Evolutionary conservation across 2,329 filamentous ascomycete species (phyloP).

Genomic region (Colletotrichum sp.): DNA sequence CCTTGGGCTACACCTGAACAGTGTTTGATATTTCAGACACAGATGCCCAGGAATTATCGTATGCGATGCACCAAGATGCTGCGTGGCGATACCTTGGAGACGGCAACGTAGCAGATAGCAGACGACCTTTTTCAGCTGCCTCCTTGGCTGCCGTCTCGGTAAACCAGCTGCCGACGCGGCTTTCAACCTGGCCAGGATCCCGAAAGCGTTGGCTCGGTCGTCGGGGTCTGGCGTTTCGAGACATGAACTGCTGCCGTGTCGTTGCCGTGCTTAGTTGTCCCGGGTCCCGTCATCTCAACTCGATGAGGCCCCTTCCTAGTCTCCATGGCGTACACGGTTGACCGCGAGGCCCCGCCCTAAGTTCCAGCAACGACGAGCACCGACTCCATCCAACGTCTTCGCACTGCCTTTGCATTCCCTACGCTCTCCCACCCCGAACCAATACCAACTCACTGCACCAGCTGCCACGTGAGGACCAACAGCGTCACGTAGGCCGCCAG

Average conservation of each 20-base stretch:
- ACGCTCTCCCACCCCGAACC: not conserved
- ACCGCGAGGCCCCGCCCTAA: too few species aligned
- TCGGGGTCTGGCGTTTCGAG: not conserved
- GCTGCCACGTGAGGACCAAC: constrained; percentile 58
- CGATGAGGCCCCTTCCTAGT: not conserved
- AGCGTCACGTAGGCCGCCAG: constrained; percentile 62
- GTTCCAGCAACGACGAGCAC: not conserved
- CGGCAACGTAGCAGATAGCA: not conserved
- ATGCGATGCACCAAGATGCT: not conserved
- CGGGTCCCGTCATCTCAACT: not conserved
- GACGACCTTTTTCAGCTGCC: not conserved
- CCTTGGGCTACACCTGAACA: not conserved
- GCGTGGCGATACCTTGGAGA: not conserved
- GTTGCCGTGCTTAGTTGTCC: not conserved
- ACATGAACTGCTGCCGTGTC: not conserved
- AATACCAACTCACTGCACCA: constrained; percentile 30
- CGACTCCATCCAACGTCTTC: not conserved
- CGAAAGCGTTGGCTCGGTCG: not conserved
- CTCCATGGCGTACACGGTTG: too few species aligned
- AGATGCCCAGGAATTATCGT: not conserved
- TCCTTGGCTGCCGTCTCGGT: not conserved
- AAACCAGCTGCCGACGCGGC: not conserved
- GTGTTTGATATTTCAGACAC: not conserved
- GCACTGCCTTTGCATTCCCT: not conserved
- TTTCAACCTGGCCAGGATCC: not conserved